These are phyloP conservation scores for Colletotrichum siamense DNA, from an alignment of 2,329 filamentous ascomycete species.

Conservation along the genomic window DNA sequence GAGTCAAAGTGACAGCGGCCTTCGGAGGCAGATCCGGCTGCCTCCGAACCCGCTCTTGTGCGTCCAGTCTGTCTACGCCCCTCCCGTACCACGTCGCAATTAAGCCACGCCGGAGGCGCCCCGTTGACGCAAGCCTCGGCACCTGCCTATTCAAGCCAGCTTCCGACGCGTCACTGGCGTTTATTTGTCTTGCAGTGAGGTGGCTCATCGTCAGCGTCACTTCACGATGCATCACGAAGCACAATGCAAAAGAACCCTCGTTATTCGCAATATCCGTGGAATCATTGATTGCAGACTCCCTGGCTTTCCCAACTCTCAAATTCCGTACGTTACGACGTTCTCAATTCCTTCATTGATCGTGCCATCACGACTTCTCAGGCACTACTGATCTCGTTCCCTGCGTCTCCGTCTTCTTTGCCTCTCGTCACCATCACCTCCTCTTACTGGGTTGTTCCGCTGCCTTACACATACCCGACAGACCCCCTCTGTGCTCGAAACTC, in stretches of 20 bases:
- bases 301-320: too few species aligned
- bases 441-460: not conserved
- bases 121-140: not conserved
- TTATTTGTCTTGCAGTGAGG: not conserved
- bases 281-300: not conserved
- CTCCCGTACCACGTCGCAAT: not conserved
- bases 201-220: not conserved
- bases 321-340: too few species aligned
- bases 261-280: not conserved
- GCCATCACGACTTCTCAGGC: not conserved
- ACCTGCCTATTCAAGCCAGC: not conserved
- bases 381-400: not conserved
- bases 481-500: not conserved
- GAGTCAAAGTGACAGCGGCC: not conserved
- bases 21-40: not conserved
- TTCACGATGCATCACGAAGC: not conserved
- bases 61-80: not conserved
- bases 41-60: not conserved
- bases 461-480: not conserved
- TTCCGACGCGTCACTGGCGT: not conserved
- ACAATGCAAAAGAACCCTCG: not conserved
- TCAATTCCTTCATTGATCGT: not conserved
- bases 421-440: not conserved
- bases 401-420: not conserved
- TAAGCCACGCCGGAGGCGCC: not conserved